phyloP scores from a whole-genome alignment of 2,329 filamentous ascomycete species.

The Scedosporium minutisporum region DNA sequence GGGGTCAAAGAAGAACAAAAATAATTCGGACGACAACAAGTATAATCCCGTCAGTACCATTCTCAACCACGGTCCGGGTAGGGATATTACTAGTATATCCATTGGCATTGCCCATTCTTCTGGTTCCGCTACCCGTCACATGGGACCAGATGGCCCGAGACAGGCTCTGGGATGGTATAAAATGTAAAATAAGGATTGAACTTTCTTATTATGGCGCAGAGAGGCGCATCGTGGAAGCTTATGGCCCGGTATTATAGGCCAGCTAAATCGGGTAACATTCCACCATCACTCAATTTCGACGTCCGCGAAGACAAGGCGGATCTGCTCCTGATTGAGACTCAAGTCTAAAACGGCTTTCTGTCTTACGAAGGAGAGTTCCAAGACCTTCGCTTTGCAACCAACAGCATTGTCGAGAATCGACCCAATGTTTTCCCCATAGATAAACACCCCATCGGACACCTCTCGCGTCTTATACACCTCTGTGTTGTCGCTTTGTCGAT shows the following conservation, averaged over 20 bases:
- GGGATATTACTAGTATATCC: background rate
- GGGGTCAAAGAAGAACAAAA: background rate
- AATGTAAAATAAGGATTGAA: background rate
- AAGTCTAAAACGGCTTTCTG: too few species aligned
- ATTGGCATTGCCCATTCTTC: background rate
- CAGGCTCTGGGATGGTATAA: background rate
- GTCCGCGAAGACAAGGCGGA: too few species aligned
- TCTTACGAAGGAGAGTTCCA: background rate
- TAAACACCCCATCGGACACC: background rate
- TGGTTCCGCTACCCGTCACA: background rate
- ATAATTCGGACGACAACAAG: background rate
- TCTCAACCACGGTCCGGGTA: background rate
- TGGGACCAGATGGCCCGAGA: background rate
- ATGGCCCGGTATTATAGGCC: background rate
- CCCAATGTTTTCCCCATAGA: background rate
- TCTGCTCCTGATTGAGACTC: too few species aligned
- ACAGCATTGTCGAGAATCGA: background rate
- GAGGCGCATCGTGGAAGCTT: background rate
- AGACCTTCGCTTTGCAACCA: background rate
- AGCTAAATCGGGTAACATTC: background rate
- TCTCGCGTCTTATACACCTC: background rate
- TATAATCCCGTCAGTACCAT: background rate
- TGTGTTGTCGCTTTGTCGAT: background rate
- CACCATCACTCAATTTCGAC: too few species aligned
- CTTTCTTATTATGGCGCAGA: background rate